These are phyloP conservation scores for Hygrophila difformis DNA, from an alignment of 257 asterid species.

Conservation along the genomic window DNA sequence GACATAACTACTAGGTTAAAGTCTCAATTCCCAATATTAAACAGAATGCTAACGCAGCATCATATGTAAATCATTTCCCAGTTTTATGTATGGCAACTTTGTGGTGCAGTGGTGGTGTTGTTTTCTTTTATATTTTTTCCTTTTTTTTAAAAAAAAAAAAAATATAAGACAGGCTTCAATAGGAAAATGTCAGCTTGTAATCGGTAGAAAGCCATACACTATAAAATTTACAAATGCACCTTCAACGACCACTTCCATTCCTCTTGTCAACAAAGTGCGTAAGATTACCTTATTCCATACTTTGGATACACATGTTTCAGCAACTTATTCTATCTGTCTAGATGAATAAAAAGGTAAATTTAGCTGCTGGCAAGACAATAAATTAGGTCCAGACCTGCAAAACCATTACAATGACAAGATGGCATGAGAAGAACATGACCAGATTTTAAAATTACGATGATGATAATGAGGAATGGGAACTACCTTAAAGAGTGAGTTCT, in stretches of 20 bases:
- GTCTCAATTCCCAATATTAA: no score
- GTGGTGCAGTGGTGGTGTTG: no score
- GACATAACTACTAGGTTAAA: no score
- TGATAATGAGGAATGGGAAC: slow-evolving; percentile 3
- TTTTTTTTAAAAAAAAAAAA: no score
- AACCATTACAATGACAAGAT: slow-evolving; percentile 2
- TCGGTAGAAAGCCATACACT: slow-evolving; percentile 15
- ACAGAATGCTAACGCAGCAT: no score
- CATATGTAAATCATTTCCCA: no score
- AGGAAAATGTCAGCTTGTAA: no score
- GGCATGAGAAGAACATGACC: neutral
- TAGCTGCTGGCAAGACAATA: slow-evolving; percentile 14
- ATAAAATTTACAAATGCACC: slow-evolving; percentile 15
- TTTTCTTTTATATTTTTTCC: no score
- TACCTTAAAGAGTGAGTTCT: slow-evolving; percentile 23
- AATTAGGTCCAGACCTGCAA: slow-evolving; percentile 29
- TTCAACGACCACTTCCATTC: slow-evolving; percentile 19
- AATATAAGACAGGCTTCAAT: no score
- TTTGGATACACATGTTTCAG: slow-evolving; percentile 16
- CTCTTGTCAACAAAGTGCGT: slow-evolving; percentile 10
- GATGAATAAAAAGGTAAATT: slow-evolving; percentile 19
- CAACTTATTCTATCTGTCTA: slow-evolving; percentile 23
- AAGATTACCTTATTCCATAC: slow-evolving; percentile 13
- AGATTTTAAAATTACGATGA: neutral
- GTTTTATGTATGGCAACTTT: no score